Percentiles rank a stretch among this genome's conserved stretches.
phyloP scores from a whole-genome alignment of 106 monocot genomes.

The Cymbidium sinense region DNA sequence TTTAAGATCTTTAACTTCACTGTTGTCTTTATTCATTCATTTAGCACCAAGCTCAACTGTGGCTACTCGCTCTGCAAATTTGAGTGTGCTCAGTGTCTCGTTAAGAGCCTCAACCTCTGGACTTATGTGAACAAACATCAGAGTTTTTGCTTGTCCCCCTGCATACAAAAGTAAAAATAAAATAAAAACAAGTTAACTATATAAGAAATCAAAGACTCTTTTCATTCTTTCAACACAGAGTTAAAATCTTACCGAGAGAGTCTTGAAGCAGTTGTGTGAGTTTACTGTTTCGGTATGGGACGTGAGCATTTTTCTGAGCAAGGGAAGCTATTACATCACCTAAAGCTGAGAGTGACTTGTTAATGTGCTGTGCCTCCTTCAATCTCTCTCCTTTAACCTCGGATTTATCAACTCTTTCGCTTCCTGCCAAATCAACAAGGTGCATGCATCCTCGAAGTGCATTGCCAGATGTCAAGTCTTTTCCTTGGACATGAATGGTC shows the following conservation, averaged over 20 bases:
- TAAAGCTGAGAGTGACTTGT: conserved; percentile 92
- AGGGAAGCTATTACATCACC: conserved; percentile 92
- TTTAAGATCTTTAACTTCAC: conserved; percentile 80
- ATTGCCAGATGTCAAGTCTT: conserved; percentile 56
- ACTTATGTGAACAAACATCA: conserved; percentile 98
- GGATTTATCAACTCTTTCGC: conserved; percentile 94
- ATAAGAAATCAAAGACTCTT: neutral
- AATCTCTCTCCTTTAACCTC: conserved; percentile 84
- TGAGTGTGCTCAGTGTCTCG: conserved; percentile 95
- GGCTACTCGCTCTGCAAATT: conserved; percentile 92
- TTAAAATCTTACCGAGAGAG: conserved; percentile 71
- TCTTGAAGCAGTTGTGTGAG: conserved; percentile 95
- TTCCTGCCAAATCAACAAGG: conserved; percentile 93
- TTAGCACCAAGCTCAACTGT: conserved; percentile 89
- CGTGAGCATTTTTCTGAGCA: conserved; percentile 82
- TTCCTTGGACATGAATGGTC: conserved; percentile 91
- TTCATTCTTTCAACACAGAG: neutral
- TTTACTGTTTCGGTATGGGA: conserved; percentile 98
- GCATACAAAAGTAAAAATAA: conserved; percentile 11
- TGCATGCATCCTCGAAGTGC: conserved; percentile 80
- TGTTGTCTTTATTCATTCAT: conserved; percentile 60
- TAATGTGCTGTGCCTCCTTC: conserved; percentile 94
- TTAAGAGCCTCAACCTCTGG: conserved; percentile 72
- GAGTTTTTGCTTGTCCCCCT: conserved; percentile 98
- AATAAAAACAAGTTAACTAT: neutral